Conservation (phyloP, 2,329 filamentous ascomycete species). For the Fusarium caatingaense region DNA sequence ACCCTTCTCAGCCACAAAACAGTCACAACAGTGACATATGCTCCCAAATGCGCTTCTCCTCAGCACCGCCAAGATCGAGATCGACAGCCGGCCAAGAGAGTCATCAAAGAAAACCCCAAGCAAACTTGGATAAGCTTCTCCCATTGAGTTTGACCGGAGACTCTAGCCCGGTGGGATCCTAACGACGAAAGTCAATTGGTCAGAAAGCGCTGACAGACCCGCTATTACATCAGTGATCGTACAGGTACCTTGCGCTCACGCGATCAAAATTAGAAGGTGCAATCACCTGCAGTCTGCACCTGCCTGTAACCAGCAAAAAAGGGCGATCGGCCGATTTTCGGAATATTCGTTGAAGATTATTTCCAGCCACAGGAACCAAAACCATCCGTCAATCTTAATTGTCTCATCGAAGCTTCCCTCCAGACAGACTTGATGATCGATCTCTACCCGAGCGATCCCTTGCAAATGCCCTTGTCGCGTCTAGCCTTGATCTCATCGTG, state of each 20-base stretch:
- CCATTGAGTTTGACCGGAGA: slow-evolving; percentile 21
- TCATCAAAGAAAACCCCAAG: neutral
- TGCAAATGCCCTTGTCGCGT: slow-evolving; percentile 21
- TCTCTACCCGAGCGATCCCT: neutral
- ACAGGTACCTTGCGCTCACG: slow-evolving; percentile 26
- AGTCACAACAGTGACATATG: neutral
- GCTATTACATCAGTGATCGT: slow-evolving; percentile 18
- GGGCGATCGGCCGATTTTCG: slow-evolving; percentile 21
- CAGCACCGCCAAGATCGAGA: neutral
- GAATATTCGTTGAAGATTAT: neutral
- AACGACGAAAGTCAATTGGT: slow-evolving; percentile 1
- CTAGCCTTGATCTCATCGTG: slow-evolving; percentile 32
- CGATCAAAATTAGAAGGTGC: slow-evolving; percentile 12
- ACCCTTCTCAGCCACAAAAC: neutral
- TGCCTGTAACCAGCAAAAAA: slow-evolving; percentile 14
- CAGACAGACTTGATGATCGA: neutral
- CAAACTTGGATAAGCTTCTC: slow-evolving; percentile 21
- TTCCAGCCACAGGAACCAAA: neutral
- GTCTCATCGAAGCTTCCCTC: slow-evolving; percentile 4
- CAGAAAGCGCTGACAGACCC: fast-evolving
- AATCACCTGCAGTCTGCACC: slow-evolving; percentile 29
- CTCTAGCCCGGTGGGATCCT: neutral
- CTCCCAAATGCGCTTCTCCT: neutral
- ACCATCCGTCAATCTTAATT: neutral
- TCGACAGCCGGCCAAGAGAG: neutral